phyloP scores from a whole-genome alignment of 345 rosid species.

The Sisymbrium irio region DNA sequence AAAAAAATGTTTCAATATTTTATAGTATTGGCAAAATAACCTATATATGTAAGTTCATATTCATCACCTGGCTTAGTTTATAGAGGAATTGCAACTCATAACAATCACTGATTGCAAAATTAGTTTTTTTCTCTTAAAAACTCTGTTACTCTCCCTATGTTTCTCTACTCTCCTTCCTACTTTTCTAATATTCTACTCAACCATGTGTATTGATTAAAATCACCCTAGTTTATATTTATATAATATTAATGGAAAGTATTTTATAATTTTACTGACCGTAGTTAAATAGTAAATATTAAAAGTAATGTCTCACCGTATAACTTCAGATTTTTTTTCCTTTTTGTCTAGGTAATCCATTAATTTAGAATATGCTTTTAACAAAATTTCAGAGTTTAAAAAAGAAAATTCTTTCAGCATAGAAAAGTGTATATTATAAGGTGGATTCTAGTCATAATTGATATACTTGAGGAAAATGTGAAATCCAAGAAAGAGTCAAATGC shows the following conservation, averaged over 20 bases:
- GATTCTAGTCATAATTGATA: slow-evolving; percentile 29
- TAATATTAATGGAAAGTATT: not conserved
- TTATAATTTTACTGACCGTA: not conserved
- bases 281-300: not conserved
- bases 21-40: not conserved
- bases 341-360: not conserved
- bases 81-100: too few relatives aligned
- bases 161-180: too few relatives aligned
- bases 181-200: too few relatives aligned
- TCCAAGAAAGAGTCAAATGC: slow-evolving; percentile 41
- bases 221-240: too few relatives aligned
- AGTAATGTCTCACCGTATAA: not conserved
- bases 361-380: not conserved
- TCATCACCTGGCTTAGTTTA: too few relatives aligned
- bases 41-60: not conserved
- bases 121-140: too few relatives aligned
- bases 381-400: not conserved
- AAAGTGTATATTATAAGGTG: slow-evolving; percentile 16
- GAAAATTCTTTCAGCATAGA: not conserved
- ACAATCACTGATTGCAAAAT: too few relatives aligned
- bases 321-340: not conserved
- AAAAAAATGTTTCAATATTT: not conserved
- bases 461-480: slow-evolving; percentile 37
- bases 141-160: too few relatives aligned
- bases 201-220: too few relatives aligned